These are phyloP conservation scores for Euptelea pleiosperma DNA, from an alignment of 164 flowering plant species.

Conservation along the genomic window DNA sequence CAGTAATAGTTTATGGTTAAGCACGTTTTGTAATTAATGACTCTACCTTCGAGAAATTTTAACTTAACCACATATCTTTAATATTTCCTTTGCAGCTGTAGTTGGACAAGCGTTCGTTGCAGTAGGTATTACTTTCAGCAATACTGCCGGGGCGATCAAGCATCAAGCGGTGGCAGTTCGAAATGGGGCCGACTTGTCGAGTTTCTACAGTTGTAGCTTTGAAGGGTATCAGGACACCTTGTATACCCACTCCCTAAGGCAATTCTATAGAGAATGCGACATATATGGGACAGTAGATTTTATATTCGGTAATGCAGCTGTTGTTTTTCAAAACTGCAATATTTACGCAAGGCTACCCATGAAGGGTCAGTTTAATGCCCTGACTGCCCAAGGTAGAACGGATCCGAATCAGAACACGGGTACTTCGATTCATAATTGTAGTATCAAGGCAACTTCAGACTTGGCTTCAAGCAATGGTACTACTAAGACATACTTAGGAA, in stretches of 20 bases:
- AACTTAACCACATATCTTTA: neutral
- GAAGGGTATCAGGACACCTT: constrained; percentile 44
- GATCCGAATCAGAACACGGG: constrained; percentile 37
- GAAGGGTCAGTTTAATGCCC: constrained; percentile 16
- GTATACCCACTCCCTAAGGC: constrained; percentile 36
- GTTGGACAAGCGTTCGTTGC: constrained; percentile 41
- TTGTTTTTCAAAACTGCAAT: constrained; percentile 53
- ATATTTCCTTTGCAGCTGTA: constrained; percentile 37
- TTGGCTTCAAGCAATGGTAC: constrained; percentile 22
- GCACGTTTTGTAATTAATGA: too few relatives aligned
- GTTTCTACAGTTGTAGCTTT: constrained; percentile 41
- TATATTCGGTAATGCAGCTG: constrained; percentile 71
- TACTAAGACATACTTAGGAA: constrained; percentile 35
- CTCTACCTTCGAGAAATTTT: too few relatives aligned
- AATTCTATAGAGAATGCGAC: constrained; percentile 40
- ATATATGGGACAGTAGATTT: constrained; percentile 71
- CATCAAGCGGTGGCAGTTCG: constrained; percentile 69
- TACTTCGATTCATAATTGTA: constrained; percentile 37
- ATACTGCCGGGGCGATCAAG: constrained; percentile 66
- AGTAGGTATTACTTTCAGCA: constrained; percentile 44
- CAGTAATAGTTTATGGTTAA: too few relatives aligned
- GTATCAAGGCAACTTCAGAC: constrained; percentile 30
- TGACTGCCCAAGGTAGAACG: constrained; percentile 42
- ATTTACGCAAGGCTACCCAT: constrained; percentile 43
- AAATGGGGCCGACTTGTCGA: constrained; percentile 54